Percentiles rank a stretch among this genome's conserved stretches.
These are phyloP conservation scores for Thymus quinquecostatus DNA, from an alignment of 257 asterid species.

Conservation along the genomic window DNA sequence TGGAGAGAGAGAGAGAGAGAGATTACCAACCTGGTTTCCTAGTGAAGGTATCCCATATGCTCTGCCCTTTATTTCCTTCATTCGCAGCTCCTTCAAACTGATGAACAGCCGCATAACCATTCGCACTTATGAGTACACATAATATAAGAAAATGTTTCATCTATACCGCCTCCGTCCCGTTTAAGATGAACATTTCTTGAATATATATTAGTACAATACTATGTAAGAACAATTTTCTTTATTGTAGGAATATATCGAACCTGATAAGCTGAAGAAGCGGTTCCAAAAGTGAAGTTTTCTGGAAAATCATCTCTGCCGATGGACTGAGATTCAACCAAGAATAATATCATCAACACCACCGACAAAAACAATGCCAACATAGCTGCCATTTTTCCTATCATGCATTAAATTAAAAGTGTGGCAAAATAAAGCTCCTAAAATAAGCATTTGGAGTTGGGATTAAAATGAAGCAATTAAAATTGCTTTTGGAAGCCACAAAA, in stretches of 20 bases:
- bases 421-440: neutral
- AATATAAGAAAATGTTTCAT: neutral
- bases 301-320: slow-evolving; percentile 69
- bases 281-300: slow-evolving; percentile 75
- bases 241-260: slow-evolving; percentile 28
- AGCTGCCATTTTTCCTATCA: slow-evolving; percentile 35
- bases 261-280: slow-evolving; percentile 97
- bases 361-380: slow-evolving; percentile 19
- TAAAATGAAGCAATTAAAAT: slow-evolving; percentile 23
- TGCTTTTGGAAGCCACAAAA: slow-evolving; percentile 35
- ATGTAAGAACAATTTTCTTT: neutral
- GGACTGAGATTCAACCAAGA: slow-evolving; percentile 43
- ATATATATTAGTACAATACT: neutral
- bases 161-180: too few relatives aligned
- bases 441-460: neutral
- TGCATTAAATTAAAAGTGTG: slow-evolving; percentile 3
- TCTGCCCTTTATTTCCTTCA: slow-evolving; percentile 82
- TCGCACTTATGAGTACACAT: neutral
- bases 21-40: slow-evolving; percentile 55
- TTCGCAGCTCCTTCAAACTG: slow-evolving; percentile 89
- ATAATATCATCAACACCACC: slow-evolving; percentile 23
- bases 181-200: too few relatives aligned
- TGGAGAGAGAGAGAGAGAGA: neutral
- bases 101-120: neutral
- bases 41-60: slow-evolving; percentile 84